A percentile compares a stretch with the other conserved stretches of the same genome.
Evolutionary conservation across 2,329 filamentous ascomycete species (phyloP).

Genomic region (Aspergillus ruber): DNA sequence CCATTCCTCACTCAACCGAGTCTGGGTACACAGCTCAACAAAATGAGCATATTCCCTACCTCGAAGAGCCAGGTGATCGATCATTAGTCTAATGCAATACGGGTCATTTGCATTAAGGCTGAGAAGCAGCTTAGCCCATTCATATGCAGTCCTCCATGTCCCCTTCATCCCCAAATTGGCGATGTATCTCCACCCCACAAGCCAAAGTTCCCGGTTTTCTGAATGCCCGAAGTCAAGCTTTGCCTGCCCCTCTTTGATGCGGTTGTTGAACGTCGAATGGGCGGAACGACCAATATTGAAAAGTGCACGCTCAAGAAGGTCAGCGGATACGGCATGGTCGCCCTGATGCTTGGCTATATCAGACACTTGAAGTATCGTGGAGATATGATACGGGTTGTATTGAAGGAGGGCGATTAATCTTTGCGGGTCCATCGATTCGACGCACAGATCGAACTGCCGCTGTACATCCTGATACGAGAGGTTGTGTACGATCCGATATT

Average conservation of each 20-base stretch:
- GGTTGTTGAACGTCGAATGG: constrained; percentile 71
- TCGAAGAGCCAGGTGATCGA: constrained; percentile 79
- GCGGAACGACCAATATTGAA: constrained; percentile 90
- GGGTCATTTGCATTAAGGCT: constrained; percentile 71
- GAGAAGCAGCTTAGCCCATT: constrained; percentile 84
- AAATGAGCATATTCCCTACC: constrained; percentile 71
- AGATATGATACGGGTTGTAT: constrained; percentile 80
- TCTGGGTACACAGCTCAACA: constrained; percentile 57
- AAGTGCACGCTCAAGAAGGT: constrained; percentile 82
- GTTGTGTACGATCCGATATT: constrained; percentile 76
- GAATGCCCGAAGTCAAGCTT: constrained; percentile 72
- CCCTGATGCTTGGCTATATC: constrained; percentile 87
- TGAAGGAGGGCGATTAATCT: constrained; percentile 70
- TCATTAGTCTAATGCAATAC: constrained; percentile 71
- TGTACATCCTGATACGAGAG: constrained; percentile 68
- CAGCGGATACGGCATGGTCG: constrained; percentile 76
- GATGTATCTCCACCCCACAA: constrained; percentile 84
- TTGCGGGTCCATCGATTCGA: constrained; percentile 79
- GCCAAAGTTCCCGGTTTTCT: constrained; percentile 89
- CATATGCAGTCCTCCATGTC: constrained; percentile 87
- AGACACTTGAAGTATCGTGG: constrained; percentile 86
- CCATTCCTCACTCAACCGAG: constrained; percentile 46
- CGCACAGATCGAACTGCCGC: constrained; percentile 66
- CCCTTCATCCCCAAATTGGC: constrained; percentile 78
- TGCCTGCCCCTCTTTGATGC: constrained; percentile 70